Conservation (phyloP, 495 filamentous ascomycete genomes). For the Elaphomyces granulatus region DNA sequence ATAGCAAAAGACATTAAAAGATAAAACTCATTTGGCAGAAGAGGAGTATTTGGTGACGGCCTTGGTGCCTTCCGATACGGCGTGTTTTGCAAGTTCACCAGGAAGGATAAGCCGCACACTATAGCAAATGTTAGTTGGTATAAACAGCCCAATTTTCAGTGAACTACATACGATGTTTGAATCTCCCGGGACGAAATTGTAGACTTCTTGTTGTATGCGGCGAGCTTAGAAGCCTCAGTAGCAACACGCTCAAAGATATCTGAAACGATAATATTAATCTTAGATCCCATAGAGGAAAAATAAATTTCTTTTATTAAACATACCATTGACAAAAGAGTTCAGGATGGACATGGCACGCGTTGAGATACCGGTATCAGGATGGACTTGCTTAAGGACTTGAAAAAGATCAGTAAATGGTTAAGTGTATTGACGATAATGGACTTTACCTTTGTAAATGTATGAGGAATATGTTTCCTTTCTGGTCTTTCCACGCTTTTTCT, state of each 20-base stretch:
- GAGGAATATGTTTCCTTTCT: constrained; percentile 99
- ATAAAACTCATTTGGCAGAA: constrained; percentile 78
- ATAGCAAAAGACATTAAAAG: constrained; percentile 38
- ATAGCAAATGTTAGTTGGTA: constrained; percentile 8
- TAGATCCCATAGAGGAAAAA: not conserved
- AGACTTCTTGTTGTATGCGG: constrained; percentile 99
- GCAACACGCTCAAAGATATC: constrained; percentile 99
- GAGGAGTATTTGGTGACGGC: constrained; percentile 99
- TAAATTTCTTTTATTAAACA: constrained; percentile 27
- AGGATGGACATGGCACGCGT: constrained; percentile 99
- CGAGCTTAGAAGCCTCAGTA: constrained; percentile 96
- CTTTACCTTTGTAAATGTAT: constrained; percentile 99
- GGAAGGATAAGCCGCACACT: constrained; percentile 92
- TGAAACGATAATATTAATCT: constrained; percentile 20
- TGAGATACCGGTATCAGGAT: constrained; percentile 99
- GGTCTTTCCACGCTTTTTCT: constrained; percentile 99
- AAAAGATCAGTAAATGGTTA: too few relatives aligned
- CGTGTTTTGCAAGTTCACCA: constrained; percentile 97
- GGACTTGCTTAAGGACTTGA: constrained; percentile 97
- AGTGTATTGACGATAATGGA: too few relatives aligned
- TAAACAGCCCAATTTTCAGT: too few relatives aligned
- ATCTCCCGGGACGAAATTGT: constrained; percentile 99
- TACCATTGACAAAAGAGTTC: constrained; percentile 99
- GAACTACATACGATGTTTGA: constrained; percentile 68
- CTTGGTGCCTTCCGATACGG: constrained; percentile 98